Evolutionary conservation across 257 asterid species (phyloP).

Genomic region (Solanum tacnaense): DNA sequence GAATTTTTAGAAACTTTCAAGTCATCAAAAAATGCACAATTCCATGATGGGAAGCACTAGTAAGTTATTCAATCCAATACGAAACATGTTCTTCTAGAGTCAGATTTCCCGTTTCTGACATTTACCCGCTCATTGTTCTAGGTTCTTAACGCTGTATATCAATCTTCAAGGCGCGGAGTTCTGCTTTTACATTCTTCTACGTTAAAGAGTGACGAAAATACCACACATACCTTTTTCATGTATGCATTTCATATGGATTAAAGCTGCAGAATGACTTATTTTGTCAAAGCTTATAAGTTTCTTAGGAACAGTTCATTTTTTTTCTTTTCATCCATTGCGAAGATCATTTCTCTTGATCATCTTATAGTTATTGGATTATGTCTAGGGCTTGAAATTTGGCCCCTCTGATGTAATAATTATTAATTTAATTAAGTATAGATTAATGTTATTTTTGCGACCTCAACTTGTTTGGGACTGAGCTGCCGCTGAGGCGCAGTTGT

Average conservation of each 20-base stretch:
- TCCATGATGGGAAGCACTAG: conserved; percentile 84
- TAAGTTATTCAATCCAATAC: neutral
- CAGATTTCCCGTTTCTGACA: neutral
- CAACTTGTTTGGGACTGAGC: neutral
- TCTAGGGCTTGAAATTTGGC: neutral
- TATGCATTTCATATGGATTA: neutral
- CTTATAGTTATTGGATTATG: neutral
- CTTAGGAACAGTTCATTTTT: neutral
- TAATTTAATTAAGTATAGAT: neutral
- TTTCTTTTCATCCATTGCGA: neutral
- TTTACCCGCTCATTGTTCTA: neutral
- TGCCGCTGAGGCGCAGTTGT: neutral
- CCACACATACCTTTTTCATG: neutral
- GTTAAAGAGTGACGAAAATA: neutral
- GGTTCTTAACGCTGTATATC: neutral
- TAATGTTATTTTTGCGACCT: neutral
- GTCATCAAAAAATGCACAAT: conserved; percentile 84
- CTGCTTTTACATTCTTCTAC: neutral
- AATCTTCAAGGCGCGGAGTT: neutral
- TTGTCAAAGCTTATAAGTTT: neutral
- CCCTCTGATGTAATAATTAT: neutral
- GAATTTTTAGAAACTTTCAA: conserved; percentile 86
- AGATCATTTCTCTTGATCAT: neutral
- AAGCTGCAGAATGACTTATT: neutral
- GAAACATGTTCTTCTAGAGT: neutral